phyloP scores from a whole-genome alignment of 306 rosid genomes.

The Acacia confusa region DNA sequence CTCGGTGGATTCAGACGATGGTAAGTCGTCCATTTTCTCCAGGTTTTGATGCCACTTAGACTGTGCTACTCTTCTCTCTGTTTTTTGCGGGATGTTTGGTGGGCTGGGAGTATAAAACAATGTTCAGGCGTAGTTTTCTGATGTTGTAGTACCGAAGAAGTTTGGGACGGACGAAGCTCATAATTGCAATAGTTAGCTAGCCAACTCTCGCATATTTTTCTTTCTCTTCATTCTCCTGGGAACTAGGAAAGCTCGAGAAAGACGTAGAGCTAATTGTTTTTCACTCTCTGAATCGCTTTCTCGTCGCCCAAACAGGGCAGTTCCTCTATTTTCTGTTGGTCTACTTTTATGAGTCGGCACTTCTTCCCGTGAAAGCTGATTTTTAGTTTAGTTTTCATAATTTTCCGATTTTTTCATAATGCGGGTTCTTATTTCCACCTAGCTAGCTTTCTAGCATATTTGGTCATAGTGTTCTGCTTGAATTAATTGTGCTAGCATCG shows the following conservation, averaged over 20 bases:
- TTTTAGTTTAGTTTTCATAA: constrained; percentile 9
- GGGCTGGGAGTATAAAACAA: background rate
- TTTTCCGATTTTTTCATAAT: background rate
- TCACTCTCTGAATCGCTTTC: background rate
- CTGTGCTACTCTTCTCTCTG: background rate
- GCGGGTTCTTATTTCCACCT: constrained; percentile 4
- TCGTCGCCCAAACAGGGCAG: constrained; percentile 33
- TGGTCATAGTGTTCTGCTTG: background rate
- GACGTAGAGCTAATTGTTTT: constrained; percentile 7
- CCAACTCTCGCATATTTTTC: constrained; percentile 9
- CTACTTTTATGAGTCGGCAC: constrained; percentile 6
- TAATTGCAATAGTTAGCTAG: constrained; percentile 27
- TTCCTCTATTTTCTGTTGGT: constrained; percentile 20
- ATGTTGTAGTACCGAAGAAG: background rate
- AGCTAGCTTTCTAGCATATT: constrained; percentile 15
- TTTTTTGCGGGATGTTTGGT: background rate
- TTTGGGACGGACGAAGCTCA: background rate
- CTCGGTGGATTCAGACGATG: constrained; percentile 69
- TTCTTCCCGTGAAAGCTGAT: constrained; percentile 24
- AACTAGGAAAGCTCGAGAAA: constrained; percentile 18
- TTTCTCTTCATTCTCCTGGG: constrained; percentile 19
- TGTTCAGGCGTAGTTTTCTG: constrained; percentile 25
- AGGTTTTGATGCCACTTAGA: background rate
- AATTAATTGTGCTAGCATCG: background rate
- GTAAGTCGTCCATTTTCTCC: constrained; percentile 49